These are phyloP conservation scores for Malassezia psittaci DNA, from an alignment of 1,284 basidiomycete species.

Conservation along the genomic window DNA sequence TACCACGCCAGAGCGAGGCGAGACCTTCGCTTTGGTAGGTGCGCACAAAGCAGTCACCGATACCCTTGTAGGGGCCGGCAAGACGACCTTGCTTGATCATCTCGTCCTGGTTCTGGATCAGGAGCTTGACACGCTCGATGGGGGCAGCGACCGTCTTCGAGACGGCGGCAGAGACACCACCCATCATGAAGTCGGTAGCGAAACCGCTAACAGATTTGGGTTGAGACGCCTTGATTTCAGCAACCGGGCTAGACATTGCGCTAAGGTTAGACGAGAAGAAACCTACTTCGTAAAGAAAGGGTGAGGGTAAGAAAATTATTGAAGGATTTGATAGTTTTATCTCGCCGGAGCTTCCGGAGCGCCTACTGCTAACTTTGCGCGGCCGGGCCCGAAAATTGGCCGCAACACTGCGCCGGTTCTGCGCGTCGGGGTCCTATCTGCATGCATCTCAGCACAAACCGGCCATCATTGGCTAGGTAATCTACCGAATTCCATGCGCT, in stretches of 20 bases:
- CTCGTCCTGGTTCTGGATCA: conserved; percentile 49
- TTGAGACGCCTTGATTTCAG: conserved; percentile 22
- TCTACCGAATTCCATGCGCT: neutral
- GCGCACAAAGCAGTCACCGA: conserved; percentile 48
- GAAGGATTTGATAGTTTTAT: conserved; percentile 2
- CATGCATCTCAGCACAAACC: neutral
- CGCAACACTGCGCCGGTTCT: neutral
- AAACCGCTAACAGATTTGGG: conserved; percentile 34
- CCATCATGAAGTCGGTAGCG: conserved; percentile 47
- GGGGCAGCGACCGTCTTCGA: conserved; percentile 48
- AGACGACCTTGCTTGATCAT: conserved; percentile 49
- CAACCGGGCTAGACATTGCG: neutral
- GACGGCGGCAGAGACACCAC: conserved; percentile 48
- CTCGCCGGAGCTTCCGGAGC: neutral
- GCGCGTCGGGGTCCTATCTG: neutral
- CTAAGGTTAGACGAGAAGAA: neutral
- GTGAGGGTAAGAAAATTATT: neutral
- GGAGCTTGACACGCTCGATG: conserved; percentile 49
- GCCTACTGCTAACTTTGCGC: neutral
- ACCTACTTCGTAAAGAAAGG: conserved; percentile 6
- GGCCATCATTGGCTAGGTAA: neutral
- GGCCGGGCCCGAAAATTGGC: conserved; percentile 1
- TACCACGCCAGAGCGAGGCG: conserved; percentile 48
- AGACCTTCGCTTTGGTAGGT: conserved; percentile 48
- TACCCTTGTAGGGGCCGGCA: conserved; percentile 47